Conservation (phyloP, 176 grass and related monocot species). For the Zoysia japonica region DNA sequence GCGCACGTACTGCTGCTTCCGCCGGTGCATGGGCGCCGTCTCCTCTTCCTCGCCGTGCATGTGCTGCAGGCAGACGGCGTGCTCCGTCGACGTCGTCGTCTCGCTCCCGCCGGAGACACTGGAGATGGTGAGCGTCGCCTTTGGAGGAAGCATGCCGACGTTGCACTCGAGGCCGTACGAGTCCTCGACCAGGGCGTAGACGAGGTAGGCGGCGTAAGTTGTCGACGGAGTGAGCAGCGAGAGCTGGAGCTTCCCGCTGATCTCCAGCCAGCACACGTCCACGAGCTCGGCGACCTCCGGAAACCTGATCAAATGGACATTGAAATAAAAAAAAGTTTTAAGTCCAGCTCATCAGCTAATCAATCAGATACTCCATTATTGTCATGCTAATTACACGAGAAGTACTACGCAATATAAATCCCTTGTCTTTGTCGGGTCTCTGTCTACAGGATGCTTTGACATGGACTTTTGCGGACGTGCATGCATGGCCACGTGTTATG, state of each 20-base stretch:
- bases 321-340: neutral
- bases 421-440: neutral
- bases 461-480: neutral
- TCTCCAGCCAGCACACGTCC: constrained; percentile 64
- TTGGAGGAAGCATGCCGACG: constrained; percentile 47
- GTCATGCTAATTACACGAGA: neutral
- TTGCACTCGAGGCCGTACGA: constrained; percentile 57
- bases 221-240: constrained; percentile 43
- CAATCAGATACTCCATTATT: neutral
- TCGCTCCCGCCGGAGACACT: neutral
- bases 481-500: neutral
- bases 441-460: neutral
- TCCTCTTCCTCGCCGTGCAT: constrained; percentile 49
- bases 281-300: constrained; percentile 63
- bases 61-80: constrained; percentile 53
- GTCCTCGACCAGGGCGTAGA: constrained; percentile 53
- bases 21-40: constrained; percentile 24
- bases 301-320: constrained; percentile 42
- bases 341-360: neutral
- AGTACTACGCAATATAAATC: no score
- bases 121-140: constrained; percentile 38
- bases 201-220: constrained; percentile 60
- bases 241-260: constrained; percentile 50
- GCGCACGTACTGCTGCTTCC: constrained; percentile 34
- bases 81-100: neutral